Base-by-base conservation (phyloP, 257 asterid species). In the Haberlea rhodopensis region DNA sequence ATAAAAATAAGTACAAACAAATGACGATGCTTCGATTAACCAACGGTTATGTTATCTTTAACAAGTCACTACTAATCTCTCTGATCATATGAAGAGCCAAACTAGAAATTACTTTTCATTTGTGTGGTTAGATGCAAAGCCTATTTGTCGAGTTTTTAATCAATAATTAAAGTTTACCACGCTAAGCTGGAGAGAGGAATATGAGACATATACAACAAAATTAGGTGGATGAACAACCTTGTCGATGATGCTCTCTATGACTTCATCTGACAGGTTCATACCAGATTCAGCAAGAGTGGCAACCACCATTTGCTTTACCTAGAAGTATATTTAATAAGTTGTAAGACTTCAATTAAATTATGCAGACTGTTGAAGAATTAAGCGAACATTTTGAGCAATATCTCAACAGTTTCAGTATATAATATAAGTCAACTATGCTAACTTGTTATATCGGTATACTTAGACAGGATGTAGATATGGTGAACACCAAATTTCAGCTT, bases 301-400 rank as follows among this genome's bases (percentile, higher is more conserved):
- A 27, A 91, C 98, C 73, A 91, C 98, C 98, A 91, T 91, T 87
- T 89, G 98, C 76, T 91, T 91, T 73, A 91, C 98, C 98, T 91
- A 73, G 71, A n/a, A 57, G 64, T 59, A 40, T 31, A 59, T 31
- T 53, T 67, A 46, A 19, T 55, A 46, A 45, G 46, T 32, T 24
- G 71, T 5, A 6, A 43, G 9, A 57, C 11, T 28, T 29, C n/a
- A 43, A n/a, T 8, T 22, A 19, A 8, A 32, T 29, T 19, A 32
- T 4, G 1, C 21, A 4, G 10, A 31, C 65, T 19, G 10, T 18
- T n/a, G n/a, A n/a, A n/a, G n/a, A n/a, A n/a, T n/a, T n/a, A n/a
- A n/a, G n/a, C n/a, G n/a, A n/a, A n/a, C 26, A 60, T 31, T 26
- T 18, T 58, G 21, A 34, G 57, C 28, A 2, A 23, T 46, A 53